phyloP scores from a whole-genome alignment of 2,329 filamentous ascomycete species.

The Canariomyces notabilis region DNA sequence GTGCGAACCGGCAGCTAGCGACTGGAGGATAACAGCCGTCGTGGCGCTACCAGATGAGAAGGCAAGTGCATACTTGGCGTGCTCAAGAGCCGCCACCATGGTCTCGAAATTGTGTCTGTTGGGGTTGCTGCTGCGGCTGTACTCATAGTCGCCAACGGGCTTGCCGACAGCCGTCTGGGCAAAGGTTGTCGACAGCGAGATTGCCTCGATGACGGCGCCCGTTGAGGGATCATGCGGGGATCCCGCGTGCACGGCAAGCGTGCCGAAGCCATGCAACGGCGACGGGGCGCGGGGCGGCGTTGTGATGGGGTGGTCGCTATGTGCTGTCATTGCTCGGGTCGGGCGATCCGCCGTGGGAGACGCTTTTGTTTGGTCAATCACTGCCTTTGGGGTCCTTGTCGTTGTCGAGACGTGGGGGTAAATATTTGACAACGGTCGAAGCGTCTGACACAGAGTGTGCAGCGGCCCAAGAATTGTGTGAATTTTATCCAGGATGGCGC shows the following conservation, averaged over 20 bases:
- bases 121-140: slow-evolving; percentile 88
- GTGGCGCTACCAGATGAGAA: slow-evolving; percentile 93
- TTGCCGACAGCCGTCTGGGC: slow-evolving; percentile 84
- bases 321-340: slow-evolving; percentile 27
- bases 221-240: slow-evolving; percentile 85
- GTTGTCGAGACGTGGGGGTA: slow-evolving; percentile 15
- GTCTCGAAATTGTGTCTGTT: slow-evolving; percentile 93
- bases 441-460: no score
- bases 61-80: slow-evolving; percentile 86
- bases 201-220: slow-evolving; percentile 92
- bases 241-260: slow-evolving; percentile 90
- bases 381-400: not conserved
- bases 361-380: slow-evolving; percentile 17
- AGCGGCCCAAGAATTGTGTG: slow-evolving; percentile 12
- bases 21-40: slow-evolving; percentile 89
- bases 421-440: no score
- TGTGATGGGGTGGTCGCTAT: slow-evolving; percentile 39
- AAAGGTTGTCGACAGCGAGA: slow-evolving; percentile 94
- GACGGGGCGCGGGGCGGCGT: slow-evolving; percentile 70
- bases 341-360: slow-evolving; percentile 5
- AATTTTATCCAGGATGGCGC: slow-evolving; percentile 16
- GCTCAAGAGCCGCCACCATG: slow-evolving; percentile 86
- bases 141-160: slow-evolving; percentile 86
- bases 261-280: slow-evolving; percentile 79
- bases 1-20: slow-evolving; percentile 83